Percentiles rank a stretch among this genome's conserved stretches.
Evolutionary conservation across 495 filamentous ascomycete genomes (phyloP).

Genomic region (Polyplosphaeria fusca): DNA sequence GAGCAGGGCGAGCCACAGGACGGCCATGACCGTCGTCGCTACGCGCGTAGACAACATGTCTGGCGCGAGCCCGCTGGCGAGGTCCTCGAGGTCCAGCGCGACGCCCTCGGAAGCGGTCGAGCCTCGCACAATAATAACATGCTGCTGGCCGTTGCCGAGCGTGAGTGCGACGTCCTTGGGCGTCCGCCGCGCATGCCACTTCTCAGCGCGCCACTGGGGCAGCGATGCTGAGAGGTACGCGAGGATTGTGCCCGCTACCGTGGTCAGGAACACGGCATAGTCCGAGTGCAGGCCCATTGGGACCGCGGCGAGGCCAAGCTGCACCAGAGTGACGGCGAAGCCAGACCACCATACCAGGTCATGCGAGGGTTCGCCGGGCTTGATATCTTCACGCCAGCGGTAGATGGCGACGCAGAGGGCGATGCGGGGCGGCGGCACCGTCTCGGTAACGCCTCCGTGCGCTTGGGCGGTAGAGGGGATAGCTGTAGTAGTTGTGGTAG

Average conservation of each 20-base stretch:
- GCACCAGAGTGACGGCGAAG: slow-evolving; percentile 40
- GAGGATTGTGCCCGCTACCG: slow-evolving; percentile 43
- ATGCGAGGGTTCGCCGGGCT: too few species aligned
- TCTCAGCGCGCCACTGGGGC: slow-evolving; percentile 53
- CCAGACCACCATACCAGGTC: slow-evolving; percentile 42
- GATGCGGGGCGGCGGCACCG: too few species aligned
- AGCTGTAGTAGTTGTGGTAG: too few species aligned
- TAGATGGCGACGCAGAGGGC: too few species aligned
- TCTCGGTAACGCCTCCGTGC: too few species aligned
- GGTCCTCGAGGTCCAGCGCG: slow-evolving; percentile 49
- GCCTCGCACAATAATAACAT: slow-evolving; percentile 46
- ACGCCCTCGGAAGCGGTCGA: too few species aligned
- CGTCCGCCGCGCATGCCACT: slow-evolving; percentile 45
- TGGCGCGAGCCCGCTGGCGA: slow-evolving; percentile 19
- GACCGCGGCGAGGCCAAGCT: slow-evolving; percentile 49
- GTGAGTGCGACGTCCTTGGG: slow-evolving; percentile 41
- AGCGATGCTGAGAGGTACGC: slow-evolving; percentile 40
- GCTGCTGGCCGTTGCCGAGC: slow-evolving; percentile 46
- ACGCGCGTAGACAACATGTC: slow-evolving; percentile 3
- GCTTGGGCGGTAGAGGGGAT: too few species aligned
- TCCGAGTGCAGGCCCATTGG: slow-evolving; percentile 44
- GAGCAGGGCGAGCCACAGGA: slow-evolving; percentile 45
- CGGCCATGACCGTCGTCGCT: slow-evolving; percentile 26
- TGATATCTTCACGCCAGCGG: too few species aligned
- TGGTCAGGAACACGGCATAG: slow-evolving; percentile 49